Base-by-base conservation (phyloP, 805 yeast genomes). In the Wickerhamomyces sydowiorum region DNA sequence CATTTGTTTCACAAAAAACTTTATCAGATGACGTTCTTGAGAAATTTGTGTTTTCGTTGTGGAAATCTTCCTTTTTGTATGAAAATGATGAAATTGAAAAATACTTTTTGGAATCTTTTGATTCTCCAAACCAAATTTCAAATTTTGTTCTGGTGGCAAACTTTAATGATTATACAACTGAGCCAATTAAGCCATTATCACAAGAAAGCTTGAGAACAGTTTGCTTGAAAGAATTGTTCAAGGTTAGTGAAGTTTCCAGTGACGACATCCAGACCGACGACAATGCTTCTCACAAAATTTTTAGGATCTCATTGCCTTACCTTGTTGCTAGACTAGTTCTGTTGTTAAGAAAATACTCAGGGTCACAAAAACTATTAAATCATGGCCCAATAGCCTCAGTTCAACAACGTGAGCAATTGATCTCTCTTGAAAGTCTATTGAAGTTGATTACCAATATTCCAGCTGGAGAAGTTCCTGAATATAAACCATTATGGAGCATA, bases 331-430 rank as follows among this genome's bases (percentile, higher is more conserved):
- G 96, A 32, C 64, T 75, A 21, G 77, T 84, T 0, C 70, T 85
- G 46, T 72, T 78, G 0, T 61, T 90, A 35, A 69, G 83, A 42
- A 75, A 83, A 44, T 80, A 76, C 46, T 65, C 85, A 7, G 76
- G 82, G 14, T 89, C 85, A 48, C 75, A 72, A 39, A 73, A 70
- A 25, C 61, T 89, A 12, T 56, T 82, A 6, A 76, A 79, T 28
- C 66, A 60, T 24, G 74, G 74, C 40, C 97, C 97, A 1, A 65
- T 85, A 14, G 76, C 91, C 0, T 69, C 73, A 31, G 59, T 85
- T 7, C 87, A 86, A 49, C 75, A 75, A 41, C 60, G 65, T 6
- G 98, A 90, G 57, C 53, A 89, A n/a, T 47, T 49, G 12, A 51
- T 65, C 0, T 52, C 79, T 6, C 50, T 82, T 20, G 44, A 58